Evolutionary conservation across 2,329 filamentous ascomycete species (phyloP), one percentile per base, ranked within the genome.

Genomic region (Fusarium sulawesiense): DNA sequence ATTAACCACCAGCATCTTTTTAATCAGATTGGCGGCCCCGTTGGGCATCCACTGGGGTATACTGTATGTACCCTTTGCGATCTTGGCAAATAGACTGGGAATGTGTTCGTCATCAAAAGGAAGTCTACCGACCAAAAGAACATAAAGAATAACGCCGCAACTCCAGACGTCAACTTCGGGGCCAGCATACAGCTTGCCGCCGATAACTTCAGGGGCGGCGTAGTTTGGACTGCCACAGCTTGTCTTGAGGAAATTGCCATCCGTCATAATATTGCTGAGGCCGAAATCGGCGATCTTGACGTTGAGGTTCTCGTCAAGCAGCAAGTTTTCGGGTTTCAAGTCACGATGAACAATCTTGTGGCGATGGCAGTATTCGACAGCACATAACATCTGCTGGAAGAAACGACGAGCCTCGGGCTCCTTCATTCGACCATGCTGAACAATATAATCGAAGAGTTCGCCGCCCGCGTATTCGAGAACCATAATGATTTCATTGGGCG

Each of bases 271-370:
- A 79, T 99, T 99, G 84, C 95, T 98, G 60, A 99, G 86, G 61
- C 96, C 96, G 74, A 99, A 99, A 82, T 99, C 96, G 76, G 96
- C 96, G 83, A 99, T 99, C 84, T 99, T 99, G 82, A 99, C 95
- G 76, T 99, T 98, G 77, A 97, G 91, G 64, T 97, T 91, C 71
- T 97, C 93, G 81, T 99, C 96, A 54, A 99, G 89, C 45, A 99
- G 88, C 50, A 99, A 83, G 78, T 99, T 99, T 84, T 99, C 96
- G 12, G 96, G 96, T 81, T 99, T 99, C 68, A 99, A 83, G 80
- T 99, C 96, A 79, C 96, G 92, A 81, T 99, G 96, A 42, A 98
- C 96, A 76, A 99, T 98, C 84, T 98, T 98, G 85, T 99, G 96
- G 67, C 96, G 89, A 82, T 99, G 96, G 78, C 96, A 99, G 83